Evolutionary conservation across 2,329 filamentous ascomycete species (phyloP), one percentile per base, ranked within the genome.

Genomic region (Exophiala phaeomuriformis): DNA sequence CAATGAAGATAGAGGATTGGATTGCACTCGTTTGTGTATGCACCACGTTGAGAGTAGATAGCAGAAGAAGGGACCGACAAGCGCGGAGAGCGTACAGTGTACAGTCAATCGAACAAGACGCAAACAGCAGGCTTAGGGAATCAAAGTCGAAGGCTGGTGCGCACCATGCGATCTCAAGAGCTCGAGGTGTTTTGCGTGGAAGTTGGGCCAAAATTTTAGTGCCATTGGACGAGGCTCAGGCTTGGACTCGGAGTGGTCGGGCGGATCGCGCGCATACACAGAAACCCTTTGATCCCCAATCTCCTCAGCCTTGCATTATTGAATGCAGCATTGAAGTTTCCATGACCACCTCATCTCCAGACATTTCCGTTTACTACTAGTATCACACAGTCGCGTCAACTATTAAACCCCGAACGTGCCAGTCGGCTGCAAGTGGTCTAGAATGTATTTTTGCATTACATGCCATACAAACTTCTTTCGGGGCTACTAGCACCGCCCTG

Each of bases 201-300:
- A 12, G 36, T 40, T 9, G 36, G 6, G 45, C 12, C 49, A 51
- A 40, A 51, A 51, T 37, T 51, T 51, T 46, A 46, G 36, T 31
- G 42, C 40, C 36, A 51, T 42, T 39, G 49, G 36, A 49, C 19
- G 19, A 19, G 19, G 19, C 19, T 19, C 19, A 19, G 19, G 19
- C 19, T 19, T 19, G 19, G 19, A 37, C n/a, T 37, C 35, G 35
- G 35, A 37, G 35, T 8, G 35, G 19, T 19, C 19, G 19, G 19
- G 19, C 19, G 19, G 19, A 19, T 19, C 19, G 19, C 19, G 19
- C 19, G 19, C 19, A 19, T 19, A 19, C 19, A 19, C 19, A 19
- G 19, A 19, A 19, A 19, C 19, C 19, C 19, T 19, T 19, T 19
- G 19, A 19, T 19, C 19, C 19, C 19, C 19, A 19, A 19, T 19